Evolutionary conservation across 257 asterid species (phyloP), one percentile per base, ranked within the genome.

Genomic region (Ilex asprella): DNA sequence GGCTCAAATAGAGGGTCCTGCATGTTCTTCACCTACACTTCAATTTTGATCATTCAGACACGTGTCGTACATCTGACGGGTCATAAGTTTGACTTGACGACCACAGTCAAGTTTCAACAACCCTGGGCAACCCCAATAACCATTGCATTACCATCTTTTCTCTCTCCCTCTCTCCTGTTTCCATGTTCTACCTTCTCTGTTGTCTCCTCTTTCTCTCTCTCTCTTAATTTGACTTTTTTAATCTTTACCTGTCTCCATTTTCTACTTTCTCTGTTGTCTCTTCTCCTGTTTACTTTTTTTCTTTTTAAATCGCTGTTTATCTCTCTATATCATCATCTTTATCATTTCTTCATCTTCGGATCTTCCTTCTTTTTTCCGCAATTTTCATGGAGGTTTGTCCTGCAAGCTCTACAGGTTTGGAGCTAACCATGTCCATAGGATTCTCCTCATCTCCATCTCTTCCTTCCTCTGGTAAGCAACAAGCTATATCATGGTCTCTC

Each of bases 351-450:
- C 46, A 13, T 27, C n/a, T 49, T 55, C 41, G 16, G 51, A 10
- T 4, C 39, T 30, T 16, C 21, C 16, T 2, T 52, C 30, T 46
- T 49, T 16, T 16, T 16, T 56, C 54, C 5, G 57, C 57, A 7
- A 31, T 30, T 64, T 60, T 60, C 57, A 84, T 84, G 93, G 84
- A 78, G 66, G 39, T 62, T 57, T 66, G 64, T 21, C 70, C 78
- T 12, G 43, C 66, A 50, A 67, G 32, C 69, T 76, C 75, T 56
- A 62, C 82, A 29, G 67, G 73, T 61, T 67, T 89, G 75, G 95
- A 89, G 68, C 64, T 89, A 62, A 77, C 80, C 57, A 89, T 84
- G 30, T 83, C 95, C 55, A 77, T 86, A 0, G 84, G 86, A 61
- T 77, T 78, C 55, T 70, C 86, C 71, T 84, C 94, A 61, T 77